These are phyloP conservation scores for Phaeosphaeria sp. DNA, from an alignment of 2,329 filamentous ascomycete species.

Conservation along the genomic window DNA sequence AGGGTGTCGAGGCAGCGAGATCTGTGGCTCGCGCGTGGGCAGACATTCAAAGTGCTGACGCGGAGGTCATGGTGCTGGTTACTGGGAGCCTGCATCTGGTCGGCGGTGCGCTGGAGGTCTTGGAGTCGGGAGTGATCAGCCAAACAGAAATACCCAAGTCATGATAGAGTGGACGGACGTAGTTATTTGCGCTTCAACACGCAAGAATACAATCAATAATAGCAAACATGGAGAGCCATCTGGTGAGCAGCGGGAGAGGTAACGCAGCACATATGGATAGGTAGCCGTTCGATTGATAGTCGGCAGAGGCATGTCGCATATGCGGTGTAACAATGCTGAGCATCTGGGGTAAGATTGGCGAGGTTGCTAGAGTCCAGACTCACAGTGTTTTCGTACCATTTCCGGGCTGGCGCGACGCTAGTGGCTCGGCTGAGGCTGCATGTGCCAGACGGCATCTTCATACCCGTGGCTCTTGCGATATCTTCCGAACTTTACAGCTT, in stretches of 20 bases:
- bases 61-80: constrained; percentile 68
- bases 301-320: background rate
- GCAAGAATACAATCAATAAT: constrained; percentile 3
- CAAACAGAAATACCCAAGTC: constrained; percentile 25
- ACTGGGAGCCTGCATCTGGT: constrained; percentile 88
- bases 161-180: constrained; percentile 5
- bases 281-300: background rate
- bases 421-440: constrained; percentile 1
- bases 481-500: constrained; percentile 2
- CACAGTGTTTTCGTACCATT: background rate
- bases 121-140: constrained; percentile 57
- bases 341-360: background rate
- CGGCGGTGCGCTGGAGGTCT: constrained; percentile 75
- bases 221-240: background rate
- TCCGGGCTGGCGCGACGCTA: background rate
- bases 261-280: background rate
- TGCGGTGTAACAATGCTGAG: background rate
- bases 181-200: constrained; percentile 27
- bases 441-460: background rate
- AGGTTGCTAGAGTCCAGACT: background rate
- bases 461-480: background rate
- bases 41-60: constrained; percentile 30
- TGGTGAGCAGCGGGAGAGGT: background rate
- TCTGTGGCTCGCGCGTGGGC: constrained; percentile 42
- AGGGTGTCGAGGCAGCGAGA: constrained; percentile 68